Evolutionary conservation across 2,329 filamentous ascomycete genomes (phyloP), one percentile per base, ranked within the genome.

Genomic region (Mycocentrospora acerina): DNA sequence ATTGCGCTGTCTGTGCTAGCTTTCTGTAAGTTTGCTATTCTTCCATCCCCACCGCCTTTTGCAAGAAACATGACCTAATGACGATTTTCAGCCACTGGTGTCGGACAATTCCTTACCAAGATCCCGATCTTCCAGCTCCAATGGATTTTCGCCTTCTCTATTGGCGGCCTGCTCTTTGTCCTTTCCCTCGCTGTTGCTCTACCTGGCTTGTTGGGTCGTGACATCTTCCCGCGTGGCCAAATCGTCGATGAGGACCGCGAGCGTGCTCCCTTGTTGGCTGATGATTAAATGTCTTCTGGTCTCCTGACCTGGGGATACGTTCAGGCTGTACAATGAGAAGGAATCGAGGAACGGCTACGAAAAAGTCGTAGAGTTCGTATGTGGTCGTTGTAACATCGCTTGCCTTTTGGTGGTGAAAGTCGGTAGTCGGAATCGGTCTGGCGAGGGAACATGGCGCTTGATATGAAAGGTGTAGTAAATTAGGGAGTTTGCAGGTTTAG

Each of bases 71-170:
- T 11, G 10, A 18, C 32, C 43, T 49, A 41, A 29, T 34, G n/a
- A 27, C 17, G 4, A 3, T 7, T 8, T n/a, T 16, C 40, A 80
- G 78, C 76, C 13, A 81, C 94, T 28, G 88, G 87, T 10, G 81
- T 93, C 12, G 79, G 81, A 11, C 90, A 95, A 66, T 83, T 94
- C 70, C 72, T 82, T 34, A 76, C 78, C 57, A 82, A 89, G 63
- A 68, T 84, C 42, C 77, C 93, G 62, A 67, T 85, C 48, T 75
- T 94, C 51, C 86, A 88, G 6, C 75, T 95, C 49, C 90, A 95
- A 71, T 95, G 89, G 89, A 91, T 94, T 68, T 95, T 95, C 64
- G 86, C 89, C 24, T 93, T 94, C 60, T 75, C 82, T 46, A 89
- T 95, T 64, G 90, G 91, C 76, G 80, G 76, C 1, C 63, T 87